phyloP scores from a whole-genome alignment of 768 basidiomycete genomes.

The Sporobolomyces pararoseus region DNA sequence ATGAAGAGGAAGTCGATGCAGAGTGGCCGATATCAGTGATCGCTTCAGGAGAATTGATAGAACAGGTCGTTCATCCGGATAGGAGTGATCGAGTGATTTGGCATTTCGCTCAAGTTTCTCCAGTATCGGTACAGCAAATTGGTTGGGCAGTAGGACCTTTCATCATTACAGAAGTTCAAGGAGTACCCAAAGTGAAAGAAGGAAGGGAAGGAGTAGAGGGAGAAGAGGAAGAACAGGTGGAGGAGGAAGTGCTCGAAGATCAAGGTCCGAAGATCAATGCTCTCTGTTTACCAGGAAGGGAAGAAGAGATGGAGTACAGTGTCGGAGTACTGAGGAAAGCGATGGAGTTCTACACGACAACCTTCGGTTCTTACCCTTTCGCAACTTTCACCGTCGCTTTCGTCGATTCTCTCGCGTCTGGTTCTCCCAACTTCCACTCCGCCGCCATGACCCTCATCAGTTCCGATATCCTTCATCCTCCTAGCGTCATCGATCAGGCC shows the following conservation, averaged over 20 bases:
- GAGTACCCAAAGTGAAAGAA: constrained; percentile 60
- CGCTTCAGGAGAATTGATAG: constrained; percentile 89
- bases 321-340: constrained; percentile 75
- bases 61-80: constrained; percentile 93
- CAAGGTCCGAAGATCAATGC: constrained; percentile 63
- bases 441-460: constrained; percentile 76
- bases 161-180: constrained; percentile 57
- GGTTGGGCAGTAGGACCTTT: constrained; percentile 95
- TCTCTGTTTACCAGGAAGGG: constrained; percentile 87
- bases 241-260: constrained; percentile 56
- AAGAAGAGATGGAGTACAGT: constrained; percentile 65
- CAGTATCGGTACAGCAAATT: constrained; percentile 93
- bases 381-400: constrained; percentile 90
- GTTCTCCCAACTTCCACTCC: constrained; percentile 64
- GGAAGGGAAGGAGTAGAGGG: constrained; percentile 55
- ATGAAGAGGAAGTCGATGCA: constrained; percentile 39
- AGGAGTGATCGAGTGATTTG: constrained; percentile 93
- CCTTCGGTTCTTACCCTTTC: constrained; percentile 94
- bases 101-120: constrained; percentile 76
- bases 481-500: constrained; percentile 87
- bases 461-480: constrained; percentile 76
- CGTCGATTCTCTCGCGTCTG: constrained; percentile 63
- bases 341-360: constrained; percentile 85
- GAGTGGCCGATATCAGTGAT: constrained; percentile 77
- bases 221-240: constrained; percentile 53